phyloP scores from a whole-genome alignment of 805 yeast genomes.

The Kuraishia molischiana region DNA sequence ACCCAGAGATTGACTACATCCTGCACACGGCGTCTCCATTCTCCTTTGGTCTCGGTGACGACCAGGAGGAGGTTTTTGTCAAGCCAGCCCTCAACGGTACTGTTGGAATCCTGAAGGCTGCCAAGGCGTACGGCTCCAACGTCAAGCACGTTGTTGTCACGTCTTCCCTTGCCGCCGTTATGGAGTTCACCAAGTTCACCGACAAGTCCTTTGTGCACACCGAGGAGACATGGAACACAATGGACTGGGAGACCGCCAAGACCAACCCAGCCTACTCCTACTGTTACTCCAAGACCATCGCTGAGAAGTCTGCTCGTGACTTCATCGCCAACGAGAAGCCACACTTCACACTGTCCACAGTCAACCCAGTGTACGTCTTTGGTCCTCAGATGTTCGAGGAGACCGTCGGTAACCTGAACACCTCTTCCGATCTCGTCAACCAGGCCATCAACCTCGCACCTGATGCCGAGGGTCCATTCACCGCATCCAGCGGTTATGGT shows the following conservation, averaged over 20 bases:
- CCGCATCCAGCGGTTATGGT: slow-evolving; percentile 4
- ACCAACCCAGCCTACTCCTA: slow-evolving; percentile 27
- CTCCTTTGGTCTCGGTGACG: slow-evolving; percentile 16
- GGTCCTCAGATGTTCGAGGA: slow-evolving; percentile 42
- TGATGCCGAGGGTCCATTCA: slow-evolving; percentile 10
- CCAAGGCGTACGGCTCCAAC: slow-evolving; percentile 26
- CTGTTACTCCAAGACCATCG: slow-evolving; percentile 26
- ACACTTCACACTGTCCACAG: slow-evolving; percentile 14
- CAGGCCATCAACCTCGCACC: slow-evolving; percentile 12
- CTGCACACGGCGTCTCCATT: slow-evolving; percentile 32
- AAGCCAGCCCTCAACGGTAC: slow-evolving; percentile 41
- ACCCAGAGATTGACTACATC: slow-evolving; percentile 23
- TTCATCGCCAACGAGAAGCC: slow-evolving; percentile 18
- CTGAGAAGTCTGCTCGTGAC: slow-evolving; percentile 29
- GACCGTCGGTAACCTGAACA: slow-evolving; percentile 23
- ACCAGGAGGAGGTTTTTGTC: slow-evolving; percentile 31
- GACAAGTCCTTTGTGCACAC: slow-evolving; percentile 8
- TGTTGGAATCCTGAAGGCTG: slow-evolving; percentile 28
- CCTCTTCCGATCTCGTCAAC: slow-evolving; percentile 25
- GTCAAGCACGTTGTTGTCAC: slow-evolving; percentile 34
- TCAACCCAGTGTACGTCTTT: slow-evolving; percentile 20
- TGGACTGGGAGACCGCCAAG: slow-evolving; percentile 13
- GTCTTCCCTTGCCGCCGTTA: slow-evolving; percentile 42
- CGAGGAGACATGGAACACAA: slow-evolving; percentile 24
- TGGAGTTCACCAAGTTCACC: slow-evolving; percentile 9